Evolutionary conservation across 371 early-diverging fungal genomes (phyloP).

Genomic region (Mucor mucedo): DNA sequence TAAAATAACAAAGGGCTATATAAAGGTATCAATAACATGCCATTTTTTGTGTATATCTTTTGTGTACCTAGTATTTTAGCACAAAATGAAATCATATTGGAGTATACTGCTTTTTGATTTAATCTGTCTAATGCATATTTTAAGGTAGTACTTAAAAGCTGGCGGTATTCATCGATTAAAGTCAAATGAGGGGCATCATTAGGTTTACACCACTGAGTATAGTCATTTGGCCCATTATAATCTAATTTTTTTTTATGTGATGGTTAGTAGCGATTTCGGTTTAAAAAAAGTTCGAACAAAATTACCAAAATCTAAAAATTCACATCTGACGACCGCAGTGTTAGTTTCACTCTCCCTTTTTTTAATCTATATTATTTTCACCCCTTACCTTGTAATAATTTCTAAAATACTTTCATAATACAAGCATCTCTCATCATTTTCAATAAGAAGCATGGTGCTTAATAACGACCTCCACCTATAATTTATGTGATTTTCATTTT

Average conservation of each 20-base stretch:
- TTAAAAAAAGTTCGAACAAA: too few species aligned
- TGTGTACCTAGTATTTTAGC: conserved; percentile 50
- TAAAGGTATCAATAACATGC: not conserved
- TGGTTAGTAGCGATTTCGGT: too few species aligned
- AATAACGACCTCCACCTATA: conserved; percentile 48
- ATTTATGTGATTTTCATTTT: not conserved
- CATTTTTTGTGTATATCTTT: not conserved
- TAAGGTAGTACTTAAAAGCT: conserved; percentile 31
- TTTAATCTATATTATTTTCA: not conserved
- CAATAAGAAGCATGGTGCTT: conserved; percentile 31
- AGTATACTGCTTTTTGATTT: conserved; percentile 51
- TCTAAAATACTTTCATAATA: conserved; percentile 54
- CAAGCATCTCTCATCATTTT: conserved; percentile 39
- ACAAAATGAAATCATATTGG: conserved; percentile 59
- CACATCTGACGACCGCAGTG: conserved; percentile 29
- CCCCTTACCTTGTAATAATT: conserved; percentile 47
- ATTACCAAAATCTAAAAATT: conserved; percentile 55
- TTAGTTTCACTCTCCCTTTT: conserved; percentile 5
- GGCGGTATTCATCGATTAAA: conserved; percentile 24
- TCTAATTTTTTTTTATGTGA: not conserved
- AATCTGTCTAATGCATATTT: conserved; percentile 51
- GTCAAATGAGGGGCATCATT: not conserved
- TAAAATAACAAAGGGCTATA: conserved; percentile 60
- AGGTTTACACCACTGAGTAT: conserved; percentile 23
- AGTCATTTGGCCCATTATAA: not conserved